A percentile compares a stretch with the other conserved stretches of the same genome.
Evolutionary conservation across 1,284 basidiomycete genomes (phyloP).

Genomic region (Rhodotorula sp.): DNA sequence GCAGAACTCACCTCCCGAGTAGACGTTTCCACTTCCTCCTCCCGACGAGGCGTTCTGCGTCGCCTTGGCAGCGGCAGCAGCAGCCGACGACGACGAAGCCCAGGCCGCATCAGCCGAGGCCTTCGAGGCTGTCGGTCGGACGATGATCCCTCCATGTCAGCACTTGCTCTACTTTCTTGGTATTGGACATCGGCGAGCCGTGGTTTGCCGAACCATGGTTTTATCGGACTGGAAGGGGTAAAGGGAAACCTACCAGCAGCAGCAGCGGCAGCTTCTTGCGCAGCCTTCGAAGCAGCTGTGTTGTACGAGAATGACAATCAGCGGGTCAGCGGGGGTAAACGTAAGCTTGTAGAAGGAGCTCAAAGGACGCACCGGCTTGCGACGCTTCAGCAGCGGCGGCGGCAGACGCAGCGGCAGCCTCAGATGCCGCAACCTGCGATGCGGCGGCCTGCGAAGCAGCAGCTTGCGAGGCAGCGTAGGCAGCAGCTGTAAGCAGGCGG

Average conservation of each 20-base stretch:
- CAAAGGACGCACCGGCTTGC: no score
- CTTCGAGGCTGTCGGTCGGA: background rate
- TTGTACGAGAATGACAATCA: background rate
- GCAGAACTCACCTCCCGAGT: constrained; percentile 12
- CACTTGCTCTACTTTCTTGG: background rate
- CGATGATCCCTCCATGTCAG: background rate
- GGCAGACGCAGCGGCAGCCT: background rate
- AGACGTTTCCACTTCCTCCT: constrained; percentile 8
- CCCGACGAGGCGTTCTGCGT: background rate
- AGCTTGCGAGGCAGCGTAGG: background rate
- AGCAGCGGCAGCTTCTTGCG: background rate
- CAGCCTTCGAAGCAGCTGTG: background rate
- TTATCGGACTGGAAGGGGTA: background rate
- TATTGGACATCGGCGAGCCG: background rate
- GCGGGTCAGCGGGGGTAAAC: no score
- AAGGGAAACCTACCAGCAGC: background rate
- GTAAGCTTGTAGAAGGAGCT: no score
- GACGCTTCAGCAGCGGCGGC: background rate
- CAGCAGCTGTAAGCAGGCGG: background rate
- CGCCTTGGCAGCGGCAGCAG: constrained; percentile 11
- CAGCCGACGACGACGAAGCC: background rate
- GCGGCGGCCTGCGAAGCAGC: constrained; percentile 3
- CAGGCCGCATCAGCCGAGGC: background rate
- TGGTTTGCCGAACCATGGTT: background rate
- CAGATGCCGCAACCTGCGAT: background rate